phyloP scores from a whole-genome alignment of 768 basidiomycete species.

The Pleurotus tuber-regium region DNA sequence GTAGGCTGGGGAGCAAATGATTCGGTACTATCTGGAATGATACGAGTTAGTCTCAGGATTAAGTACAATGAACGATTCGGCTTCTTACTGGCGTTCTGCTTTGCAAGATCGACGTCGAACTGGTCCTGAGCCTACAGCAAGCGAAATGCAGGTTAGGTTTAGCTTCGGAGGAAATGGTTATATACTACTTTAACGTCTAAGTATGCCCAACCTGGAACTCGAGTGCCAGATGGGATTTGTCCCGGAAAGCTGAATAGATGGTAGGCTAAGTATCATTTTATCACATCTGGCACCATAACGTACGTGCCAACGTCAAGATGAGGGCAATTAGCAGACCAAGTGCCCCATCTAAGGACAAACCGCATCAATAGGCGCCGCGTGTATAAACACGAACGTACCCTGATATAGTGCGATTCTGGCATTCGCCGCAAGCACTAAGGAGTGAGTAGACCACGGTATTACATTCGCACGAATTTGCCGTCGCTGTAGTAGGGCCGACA shows the following conservation, averaged over 20 bases:
- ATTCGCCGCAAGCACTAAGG: constrained; percentile 41
- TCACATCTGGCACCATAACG: not conserved
- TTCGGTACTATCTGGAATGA: constrained; percentile 8
- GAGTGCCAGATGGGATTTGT: constrained; percentile 19
- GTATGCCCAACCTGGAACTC: constrained; percentile 28
- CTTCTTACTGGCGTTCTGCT: constrained; percentile 9
- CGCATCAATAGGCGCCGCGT: too few relatives aligned
- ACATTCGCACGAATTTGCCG: constrained; percentile 35
- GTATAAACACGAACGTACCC: constrained; percentile 30
- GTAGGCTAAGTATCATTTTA: not conserved
- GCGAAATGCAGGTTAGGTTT: constrained; percentile 5
- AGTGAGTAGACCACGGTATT: constrained; percentile 41
- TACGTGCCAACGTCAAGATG: constrained; percentile 15
- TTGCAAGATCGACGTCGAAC: constrained; percentile 2
- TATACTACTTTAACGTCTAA: constrained; percentile 16
- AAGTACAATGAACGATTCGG: not conserved
- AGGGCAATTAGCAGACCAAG: constrained; percentile 20
- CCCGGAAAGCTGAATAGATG: constrained; percentile 17
- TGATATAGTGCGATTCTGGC: constrained; percentile 33
- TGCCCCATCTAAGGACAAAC: constrained; percentile 19
- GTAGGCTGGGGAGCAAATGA: constrained; percentile 4
- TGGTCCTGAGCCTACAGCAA: not conserved
- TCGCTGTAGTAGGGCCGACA: constrained; percentile 22
- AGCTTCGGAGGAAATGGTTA: not conserved
- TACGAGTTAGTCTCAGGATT: not conserved